phyloP scores from a whole-genome alignment of 2,329 filamentous ascomycete genomes.

The Paradendryphiella salina region DNA sequence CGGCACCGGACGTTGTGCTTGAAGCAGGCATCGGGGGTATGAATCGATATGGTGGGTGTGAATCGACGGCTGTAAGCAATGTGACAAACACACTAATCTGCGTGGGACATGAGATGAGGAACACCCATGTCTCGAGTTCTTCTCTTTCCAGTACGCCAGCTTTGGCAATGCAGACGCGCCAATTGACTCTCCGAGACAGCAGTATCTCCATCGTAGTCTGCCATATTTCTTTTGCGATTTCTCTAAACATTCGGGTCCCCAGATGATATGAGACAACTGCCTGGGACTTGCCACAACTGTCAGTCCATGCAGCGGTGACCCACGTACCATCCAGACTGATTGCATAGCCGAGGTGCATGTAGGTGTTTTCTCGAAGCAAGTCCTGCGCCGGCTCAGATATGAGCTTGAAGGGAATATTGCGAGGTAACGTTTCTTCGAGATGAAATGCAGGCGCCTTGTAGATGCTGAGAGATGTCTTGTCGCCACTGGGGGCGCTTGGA shows the following conservation, averaged over 20 bases:
- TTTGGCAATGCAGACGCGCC: slow-evolving; percentile 76
- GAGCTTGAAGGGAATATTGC: slow-evolving; percentile 75
- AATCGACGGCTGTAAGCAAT: slow-evolving; percentile 67
- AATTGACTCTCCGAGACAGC: slow-evolving; percentile 69
- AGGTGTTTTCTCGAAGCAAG: slow-evolving; percentile 75
- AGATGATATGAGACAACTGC: slow-evolving; percentile 74
- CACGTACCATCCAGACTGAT: slow-evolving; percentile 75
- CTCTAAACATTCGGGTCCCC: slow-evolving; percentile 62
- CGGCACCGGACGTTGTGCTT: slow-evolving; percentile 18
- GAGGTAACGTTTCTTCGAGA: slow-evolving; percentile 70
- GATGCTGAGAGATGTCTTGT: slow-evolving; percentile 53
- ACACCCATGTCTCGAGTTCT: slow-evolving; percentile 59
- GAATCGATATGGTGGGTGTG: slow-evolving; percentile 65
- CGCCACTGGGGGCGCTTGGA: slow-evolving; percentile 45
- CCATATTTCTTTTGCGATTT: slow-evolving; percentile 77
- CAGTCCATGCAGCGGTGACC: slow-evolving; percentile 80
- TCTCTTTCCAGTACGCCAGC: slow-evolving; percentile 68
- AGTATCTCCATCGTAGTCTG: slow-evolving; percentile 75
- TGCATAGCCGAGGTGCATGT: slow-evolving; percentile 79
- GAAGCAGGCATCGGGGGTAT: slow-evolving; percentile 53
- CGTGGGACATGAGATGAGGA: slow-evolving; percentile 42
- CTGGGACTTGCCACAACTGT: slow-evolving; percentile 74
- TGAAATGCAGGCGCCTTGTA: slow-evolving; percentile 70
- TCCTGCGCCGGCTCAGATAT: slow-evolving; percentile 69
- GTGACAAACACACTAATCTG: slow-evolving; percentile 51